Percentiles rank a stretch among this genome's conserved stretches.
Conservation (phyloP, 2,329 filamentous ascomycete genomes). For the Fusarium temperatum region DNA sequence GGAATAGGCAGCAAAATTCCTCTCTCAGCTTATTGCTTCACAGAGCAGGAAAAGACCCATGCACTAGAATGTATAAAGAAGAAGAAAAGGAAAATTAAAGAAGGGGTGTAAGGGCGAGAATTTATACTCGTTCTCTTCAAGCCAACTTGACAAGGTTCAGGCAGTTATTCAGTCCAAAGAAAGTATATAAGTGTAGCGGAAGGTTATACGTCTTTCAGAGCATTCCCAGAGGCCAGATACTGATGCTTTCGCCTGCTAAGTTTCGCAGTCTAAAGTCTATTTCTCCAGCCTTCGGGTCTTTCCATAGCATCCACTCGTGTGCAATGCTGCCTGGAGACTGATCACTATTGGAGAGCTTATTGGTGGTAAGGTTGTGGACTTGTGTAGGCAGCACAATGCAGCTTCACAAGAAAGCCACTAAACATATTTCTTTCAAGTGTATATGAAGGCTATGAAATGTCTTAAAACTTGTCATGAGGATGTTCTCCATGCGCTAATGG, state of each 20-base stretch:
- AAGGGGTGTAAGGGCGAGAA: neutral
- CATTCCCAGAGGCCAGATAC: too few species aligned
- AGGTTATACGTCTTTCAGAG: neutral
- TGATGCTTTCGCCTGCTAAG: neutral
- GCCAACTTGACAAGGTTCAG: neutral
- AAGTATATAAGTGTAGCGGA: neutral
- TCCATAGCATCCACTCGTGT: neutral
- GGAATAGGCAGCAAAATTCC: neutral
- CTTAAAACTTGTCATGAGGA: neutral
- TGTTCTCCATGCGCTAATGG: fast-evolving
- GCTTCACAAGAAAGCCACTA: too few species aligned
- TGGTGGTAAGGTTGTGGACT: too few species aligned
- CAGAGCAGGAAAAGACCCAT: neutral
- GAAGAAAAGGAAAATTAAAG: neutral
- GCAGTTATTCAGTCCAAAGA: neutral
- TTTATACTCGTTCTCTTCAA: neutral
- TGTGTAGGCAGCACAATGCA: too few species aligned
- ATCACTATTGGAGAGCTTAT: neutral
- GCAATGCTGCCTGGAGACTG: neutral
- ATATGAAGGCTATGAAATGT: neutral
- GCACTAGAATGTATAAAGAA: neutral
- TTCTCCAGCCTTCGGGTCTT: too few species aligned
- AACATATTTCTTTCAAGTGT: neutral
- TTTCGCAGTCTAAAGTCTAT: neutral
- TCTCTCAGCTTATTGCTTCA: conserved; percentile 3